Conservation (phyloP, 192 early-diverging fungal species). For the Spizellomyces punctatus region DNA sequence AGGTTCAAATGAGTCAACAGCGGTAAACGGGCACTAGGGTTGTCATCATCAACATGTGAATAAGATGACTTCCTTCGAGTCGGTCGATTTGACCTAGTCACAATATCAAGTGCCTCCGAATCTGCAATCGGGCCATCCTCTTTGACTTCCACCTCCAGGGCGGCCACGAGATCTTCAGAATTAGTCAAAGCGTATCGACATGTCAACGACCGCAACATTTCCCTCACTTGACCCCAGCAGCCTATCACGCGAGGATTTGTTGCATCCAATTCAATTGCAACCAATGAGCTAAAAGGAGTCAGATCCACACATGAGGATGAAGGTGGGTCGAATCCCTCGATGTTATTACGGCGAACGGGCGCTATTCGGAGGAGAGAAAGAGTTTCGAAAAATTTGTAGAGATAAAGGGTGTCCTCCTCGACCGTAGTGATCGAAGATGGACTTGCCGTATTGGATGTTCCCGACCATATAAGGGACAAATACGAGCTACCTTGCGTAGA, state of each 20-base stretch:
- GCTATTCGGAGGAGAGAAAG: constrained; percentile 22
- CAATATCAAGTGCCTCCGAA: too few relatives aligned
- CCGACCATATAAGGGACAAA: constrained; percentile 18
- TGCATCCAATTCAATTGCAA: constrained; percentile 23
- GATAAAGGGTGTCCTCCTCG: constrained; percentile 29
- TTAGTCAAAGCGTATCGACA: constrained; percentile 26
- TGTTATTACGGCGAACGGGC: constrained; percentile 30
- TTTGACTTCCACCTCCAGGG: not conserved
- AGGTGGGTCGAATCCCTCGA: constrained; percentile 18
- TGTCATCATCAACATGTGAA: constrained; percentile 16
- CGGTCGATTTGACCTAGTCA: not conserved
- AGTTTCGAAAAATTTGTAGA: constrained; percentile 33
- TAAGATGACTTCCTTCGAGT: not conserved
- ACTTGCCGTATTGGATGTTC: not conserved
- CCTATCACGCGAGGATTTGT: constrained; percentile 25
- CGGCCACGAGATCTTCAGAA: constrained; percentile 18
- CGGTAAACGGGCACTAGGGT: constrained; percentile 13
- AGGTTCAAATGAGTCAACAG: constrained; percentile 29
- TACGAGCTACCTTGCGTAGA: not conserved
- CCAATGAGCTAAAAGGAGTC: constrained; percentile 9
- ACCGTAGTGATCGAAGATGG: constrained; percentile 16
- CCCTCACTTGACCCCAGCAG: constrained; percentile 21
- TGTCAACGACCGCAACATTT: constrained; percentile 12
- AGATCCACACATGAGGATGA: not conserved
- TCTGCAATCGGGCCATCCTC: not conserved